Conservation (phyloP, 1,284 basidiomycete genomes). For the Ustilago trichophora region DNA sequence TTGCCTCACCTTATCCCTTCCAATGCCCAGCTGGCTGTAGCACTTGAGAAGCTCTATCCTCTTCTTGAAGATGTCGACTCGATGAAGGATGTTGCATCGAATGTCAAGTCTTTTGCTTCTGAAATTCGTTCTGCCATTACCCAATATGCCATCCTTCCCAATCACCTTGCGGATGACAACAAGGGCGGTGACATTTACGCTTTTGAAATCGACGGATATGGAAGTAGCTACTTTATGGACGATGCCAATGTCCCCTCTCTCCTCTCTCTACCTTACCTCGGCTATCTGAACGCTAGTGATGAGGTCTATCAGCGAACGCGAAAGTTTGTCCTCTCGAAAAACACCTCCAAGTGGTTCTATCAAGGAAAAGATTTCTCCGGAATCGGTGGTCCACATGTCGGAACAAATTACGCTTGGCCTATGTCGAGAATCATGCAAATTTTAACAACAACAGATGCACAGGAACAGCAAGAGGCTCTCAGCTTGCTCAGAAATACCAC, state of each 20-base stretch:
- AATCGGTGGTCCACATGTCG: slow-evolving; percentile 57
- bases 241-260: slow-evolving; percentile 60
- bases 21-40: slow-evolving; percentile 48
- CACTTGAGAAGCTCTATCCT: slow-evolving; percentile 30
- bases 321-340: slow-evolving; percentile 26
- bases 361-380: slow-evolving; percentile 33
- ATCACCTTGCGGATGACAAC: slow-evolving; percentile 13
- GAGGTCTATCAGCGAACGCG: slow-evolving; percentile 50
- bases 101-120: slow-evolving; percentile 24
- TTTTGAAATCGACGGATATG: slow-evolving; percentile 60
- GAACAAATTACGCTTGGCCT: slow-evolving; percentile 55
- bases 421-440: slow-evolving; percentile 54
- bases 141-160: slow-evolving; percentile 23
- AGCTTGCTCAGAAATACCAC: slow-evolving; percentile 48
- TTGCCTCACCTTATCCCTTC: slow-evolving; percentile 51
- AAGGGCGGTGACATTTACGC: slow-evolving; percentile 40
- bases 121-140: slow-evolving; percentile 36
- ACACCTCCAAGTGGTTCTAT: slow-evolving; percentile 56
- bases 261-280: slow-evolving; percentile 55
- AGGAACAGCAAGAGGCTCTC: slow-evolving; percentile 44
- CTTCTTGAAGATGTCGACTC: slow-evolving; percentile 4
- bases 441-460: slow-evolving; percentile 43
- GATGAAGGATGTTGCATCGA: slow-evolving; percentile 22
- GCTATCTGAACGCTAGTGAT: slow-evolving; percentile 34
- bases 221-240: slow-evolving; percentile 50